phyloP scores from a whole-genome alignment of 192 early-diverging fungal species.

The Coemansia javaensis region DNA sequence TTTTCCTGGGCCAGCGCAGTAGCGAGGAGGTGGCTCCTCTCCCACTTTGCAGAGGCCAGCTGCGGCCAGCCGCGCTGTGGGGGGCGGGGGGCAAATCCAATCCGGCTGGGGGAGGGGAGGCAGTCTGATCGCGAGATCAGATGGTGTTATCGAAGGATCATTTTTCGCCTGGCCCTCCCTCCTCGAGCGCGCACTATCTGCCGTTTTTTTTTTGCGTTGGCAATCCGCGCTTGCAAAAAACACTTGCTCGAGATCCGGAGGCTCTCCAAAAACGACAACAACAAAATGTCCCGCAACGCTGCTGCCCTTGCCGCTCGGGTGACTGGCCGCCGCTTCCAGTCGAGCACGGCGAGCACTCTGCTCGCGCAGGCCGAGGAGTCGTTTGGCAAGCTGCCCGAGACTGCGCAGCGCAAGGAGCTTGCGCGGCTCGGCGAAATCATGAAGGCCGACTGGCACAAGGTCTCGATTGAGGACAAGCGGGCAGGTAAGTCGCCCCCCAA shows the following conservation, averaged over 20 bases:
- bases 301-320: constrained; percentile 50
- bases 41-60: no score
- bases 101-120: no score
- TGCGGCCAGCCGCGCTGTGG: no score
- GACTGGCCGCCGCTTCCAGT: constrained; percentile 64
- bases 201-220: no score
- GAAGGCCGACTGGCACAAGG: constrained; percentile 93
- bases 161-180: no score
- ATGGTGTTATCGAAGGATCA: no score
- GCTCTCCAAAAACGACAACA: not conserved
- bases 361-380: constrained; percentile 45
- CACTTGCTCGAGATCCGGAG: not conserved
- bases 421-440: constrained; percentile 76
- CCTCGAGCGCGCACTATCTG: no score
- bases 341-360: constrained; percentile 32
- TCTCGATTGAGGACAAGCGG: constrained; percentile 91
- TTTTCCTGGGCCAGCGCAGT: no score
- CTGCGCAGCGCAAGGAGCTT: constrained; percentile 78
- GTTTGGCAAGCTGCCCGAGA: constrained; percentile 66
- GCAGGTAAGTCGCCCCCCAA: constrained; percentile 51
- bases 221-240: not conserved
- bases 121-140: no score
- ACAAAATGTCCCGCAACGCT: constrained; percentile 60
- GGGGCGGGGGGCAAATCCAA: no score
- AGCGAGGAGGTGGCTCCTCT: no score